Conservation (phyloP, 164 flowering plant genomes). For the Magnolia sinica region DNA sequence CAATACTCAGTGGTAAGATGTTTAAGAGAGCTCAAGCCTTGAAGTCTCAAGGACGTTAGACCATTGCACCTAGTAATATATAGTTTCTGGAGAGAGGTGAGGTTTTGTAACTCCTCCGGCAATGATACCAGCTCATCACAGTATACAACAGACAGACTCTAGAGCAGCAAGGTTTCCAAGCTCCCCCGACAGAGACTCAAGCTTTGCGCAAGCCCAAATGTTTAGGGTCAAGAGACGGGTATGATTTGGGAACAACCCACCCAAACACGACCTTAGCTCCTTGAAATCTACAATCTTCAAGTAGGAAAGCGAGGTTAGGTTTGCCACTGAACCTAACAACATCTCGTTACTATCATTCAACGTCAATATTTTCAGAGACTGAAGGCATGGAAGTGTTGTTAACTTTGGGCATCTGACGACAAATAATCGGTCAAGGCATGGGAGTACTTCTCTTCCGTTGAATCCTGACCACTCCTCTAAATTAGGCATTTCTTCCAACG, state of each 20-base stretch:
- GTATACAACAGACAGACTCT: too few species aligned
- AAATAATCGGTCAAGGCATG: not conserved
- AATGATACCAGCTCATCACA: too few species aligned
- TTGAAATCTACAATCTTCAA: too few species aligned
- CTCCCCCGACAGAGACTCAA: too few species aligned
- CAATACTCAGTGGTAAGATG: fast-evolving
- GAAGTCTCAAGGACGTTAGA: not conserved
- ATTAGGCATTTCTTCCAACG: constrained; percentile 1
- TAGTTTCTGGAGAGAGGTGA: constrained; percentile 5
- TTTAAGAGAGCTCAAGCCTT: not conserved
- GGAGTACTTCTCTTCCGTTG: not conserved
- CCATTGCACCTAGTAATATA: not conserved
- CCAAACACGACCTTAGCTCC: too few species aligned
- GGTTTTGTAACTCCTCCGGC: too few species aligned
- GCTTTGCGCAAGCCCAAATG: too few species aligned
- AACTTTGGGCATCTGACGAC: constrained; percentile 14
- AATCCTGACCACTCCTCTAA: constrained; percentile 14
- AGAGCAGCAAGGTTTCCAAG: too few species aligned
- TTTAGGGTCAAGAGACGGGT: too few species aligned
- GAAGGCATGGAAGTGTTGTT: constrained; percentile 4
- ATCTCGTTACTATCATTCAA: not conserved
- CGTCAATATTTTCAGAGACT: not conserved
- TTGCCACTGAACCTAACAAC: too few species aligned
- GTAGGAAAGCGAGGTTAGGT: too few species aligned
- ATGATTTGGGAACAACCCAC: too few species aligned